Evolutionary conservation across 176 grass and related monocot species (phyloP).

Genomic region (Neostapfia colusana): DNA sequence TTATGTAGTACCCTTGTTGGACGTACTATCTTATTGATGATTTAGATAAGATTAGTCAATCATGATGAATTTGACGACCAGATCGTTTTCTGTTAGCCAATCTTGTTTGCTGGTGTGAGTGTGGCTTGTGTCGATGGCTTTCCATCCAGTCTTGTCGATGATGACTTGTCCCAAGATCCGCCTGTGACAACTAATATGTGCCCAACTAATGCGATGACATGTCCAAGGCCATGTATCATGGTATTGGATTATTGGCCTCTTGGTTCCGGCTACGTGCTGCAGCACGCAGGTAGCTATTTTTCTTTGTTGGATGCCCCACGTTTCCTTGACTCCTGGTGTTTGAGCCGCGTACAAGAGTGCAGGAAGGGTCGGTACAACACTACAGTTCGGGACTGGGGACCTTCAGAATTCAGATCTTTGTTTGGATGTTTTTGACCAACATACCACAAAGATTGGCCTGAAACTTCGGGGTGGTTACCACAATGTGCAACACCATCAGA

Average conservation of each 20-base stretch:
- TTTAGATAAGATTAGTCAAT: conserved; percentile 19
- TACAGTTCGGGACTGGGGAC: not conserved
- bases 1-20: not conserved
- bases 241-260: no score
- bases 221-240: not conserved
- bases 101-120: not conserved
- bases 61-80: conserved; percentile 11
- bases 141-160: not conserved
- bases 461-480: not conserved
- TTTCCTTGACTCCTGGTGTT: no score
- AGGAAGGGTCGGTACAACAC: not conserved
- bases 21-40: not conserved
- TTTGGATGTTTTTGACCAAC: not conserved
- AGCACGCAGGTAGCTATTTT: no score
- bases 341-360: not conserved
- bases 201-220: not conserved
- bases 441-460: not conserved
- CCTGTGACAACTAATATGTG: not conserved
- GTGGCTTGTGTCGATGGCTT: not conserved
- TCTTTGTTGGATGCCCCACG: no score
- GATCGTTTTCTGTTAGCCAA: not conserved
- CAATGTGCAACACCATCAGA: not conserved
- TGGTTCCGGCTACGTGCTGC: no score
- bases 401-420: conserved; percentile 21
- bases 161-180: not conserved